phyloP scores from a whole-genome alignment of 2,329 filamentous ascomycete genomes.

The Stachybotrys elegans region DNA sequence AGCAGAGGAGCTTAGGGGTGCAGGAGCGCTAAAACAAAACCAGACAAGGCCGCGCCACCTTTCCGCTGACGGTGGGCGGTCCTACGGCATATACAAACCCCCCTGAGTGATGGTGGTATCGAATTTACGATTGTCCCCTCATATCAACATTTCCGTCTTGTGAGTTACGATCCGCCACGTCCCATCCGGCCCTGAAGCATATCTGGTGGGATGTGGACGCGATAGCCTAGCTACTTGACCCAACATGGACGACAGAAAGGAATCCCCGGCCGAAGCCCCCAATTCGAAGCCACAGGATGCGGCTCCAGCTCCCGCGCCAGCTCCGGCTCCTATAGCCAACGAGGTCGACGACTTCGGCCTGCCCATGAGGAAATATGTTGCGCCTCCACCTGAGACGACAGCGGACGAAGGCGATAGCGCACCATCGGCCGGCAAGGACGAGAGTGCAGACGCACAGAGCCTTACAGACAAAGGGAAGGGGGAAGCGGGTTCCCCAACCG shows the following conservation, averaged over 20 bases:
- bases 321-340: constrained; percentile 21
- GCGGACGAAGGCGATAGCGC: constrained; percentile 10
- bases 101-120: no score
- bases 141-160: constrained; percentile 10
- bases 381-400: constrained; percentile 22
- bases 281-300: constrained; percentile 12
- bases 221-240: constrained; percentile 6
- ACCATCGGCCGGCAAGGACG: no score
- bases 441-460: constrained; percentile 3
- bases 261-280: constrained; percentile 16
- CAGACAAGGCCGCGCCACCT: no score
- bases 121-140: no score
- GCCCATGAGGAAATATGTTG: constrained; percentile 48
- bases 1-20: no score
- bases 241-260: constrained; percentile 15
- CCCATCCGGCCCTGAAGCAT: constrained; percentile 13
- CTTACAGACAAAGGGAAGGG: neutral
- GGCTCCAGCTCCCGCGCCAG: no score
- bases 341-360: constrained; percentile 68
- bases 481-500: neutral
- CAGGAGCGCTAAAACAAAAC: no score
- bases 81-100: no score
- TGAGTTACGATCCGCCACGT: constrained; percentile 15
- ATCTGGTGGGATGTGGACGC: constrained; percentile 19
- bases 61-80: no score